Base-by-base conservation (phyloP, 495 filamentous ascomycete genomes). In the Aspergillus saccharolyticus region DNA sequence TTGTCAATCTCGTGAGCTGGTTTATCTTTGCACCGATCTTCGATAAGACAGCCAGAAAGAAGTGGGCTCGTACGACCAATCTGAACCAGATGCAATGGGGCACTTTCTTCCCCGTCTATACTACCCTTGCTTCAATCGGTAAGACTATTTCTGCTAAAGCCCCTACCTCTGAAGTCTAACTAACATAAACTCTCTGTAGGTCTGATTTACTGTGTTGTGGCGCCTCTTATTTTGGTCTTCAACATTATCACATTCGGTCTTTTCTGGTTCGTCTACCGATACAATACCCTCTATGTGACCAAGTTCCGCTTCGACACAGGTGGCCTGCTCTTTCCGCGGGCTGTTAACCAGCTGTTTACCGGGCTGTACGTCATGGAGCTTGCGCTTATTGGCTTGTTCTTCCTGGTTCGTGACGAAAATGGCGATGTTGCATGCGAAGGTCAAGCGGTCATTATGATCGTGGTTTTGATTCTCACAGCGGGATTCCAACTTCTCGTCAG, bases 291-390 rank as follows among this genome's bases (percentile, higher is more conserved):
- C 44, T 97, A 97, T 65, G 91, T 98, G 54, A 92, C 88, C 43
- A 92, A 92, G 49, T 96, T 96, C 70, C 81, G 83, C 44, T 87
- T 87, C 63, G 94, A 98, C 69, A 98, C 94, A 1, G 95, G 94
- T 53, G 94, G 94, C 25, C 79, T 97, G 28, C 81, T 97, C 20
- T 98, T 95, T 64, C 95, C 95, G 3, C 85, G 83, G 17, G 95
- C 94, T 7, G 88, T 98, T 74, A 97, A 97, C 68, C 95, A 98
- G 68, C 85, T 96, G 0, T 97, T 97, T 70, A 92, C 88, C 1
- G 94, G 94, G 0, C 71, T 98, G 10, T 98, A 98, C 66, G 82
- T 96, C 47, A 93, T 97, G 90, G 93, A 98, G 63, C 72, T 97
- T 19, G 90, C 88, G 62, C 73, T 97, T 47, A 83, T 96, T 53